These are phyloP conservation scores for Acanthamoeba lenticulata DNA, from an alignment of 208 protist genomes.

Conservation along the genomic window DNA sequence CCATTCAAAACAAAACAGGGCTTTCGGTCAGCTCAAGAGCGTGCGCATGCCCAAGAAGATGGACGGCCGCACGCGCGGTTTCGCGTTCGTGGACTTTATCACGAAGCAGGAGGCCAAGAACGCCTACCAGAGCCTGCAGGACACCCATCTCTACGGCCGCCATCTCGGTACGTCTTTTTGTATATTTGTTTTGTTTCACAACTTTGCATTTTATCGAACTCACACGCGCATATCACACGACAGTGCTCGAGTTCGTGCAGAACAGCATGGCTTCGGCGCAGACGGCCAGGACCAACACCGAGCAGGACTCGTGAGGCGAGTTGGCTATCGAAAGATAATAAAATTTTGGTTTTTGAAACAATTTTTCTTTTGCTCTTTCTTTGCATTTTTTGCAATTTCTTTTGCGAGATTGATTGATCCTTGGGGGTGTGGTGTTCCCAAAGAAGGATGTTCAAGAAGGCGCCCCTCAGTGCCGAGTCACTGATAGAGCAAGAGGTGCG, in stretches of 20 bases:
- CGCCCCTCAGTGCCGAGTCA: neutral
- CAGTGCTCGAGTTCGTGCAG: conserved; percentile 6
- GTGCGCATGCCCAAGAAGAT: conserved; percentile 96
- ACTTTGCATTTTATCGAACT: neutral
- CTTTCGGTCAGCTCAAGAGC: conserved; percentile 95
- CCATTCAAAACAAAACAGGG: conserved; percentile 49
- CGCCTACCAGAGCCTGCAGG: conserved; percentile 92
- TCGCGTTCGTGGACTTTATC: conserved; percentile 98
- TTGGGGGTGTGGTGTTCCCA: too few species aligned
- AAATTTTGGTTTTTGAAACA: too few species aligned
- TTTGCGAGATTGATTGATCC: too few species aligned
- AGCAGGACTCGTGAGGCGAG: neutral
- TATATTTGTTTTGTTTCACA: too few species aligned
- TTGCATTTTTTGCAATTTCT: too few species aligned
- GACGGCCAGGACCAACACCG: neutral
- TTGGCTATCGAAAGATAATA: too few species aligned
- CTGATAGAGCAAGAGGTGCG: neutral
- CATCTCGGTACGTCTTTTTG: conserved; percentile 91
- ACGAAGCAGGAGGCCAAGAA: conserved; percentile 94
- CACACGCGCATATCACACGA: neutral
- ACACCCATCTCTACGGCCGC: conserved; percentile 98
- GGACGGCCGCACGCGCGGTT: conserved; percentile 93
- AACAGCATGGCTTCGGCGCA: neutral
- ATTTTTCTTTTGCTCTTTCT: too few species aligned
- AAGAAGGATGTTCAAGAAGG: neutral